Percentiles rank a stretch among this genome's conserved stretches.
Conservation (phyloP, 345 rosid species). For the Cardiospermum halicacabum region DNA sequence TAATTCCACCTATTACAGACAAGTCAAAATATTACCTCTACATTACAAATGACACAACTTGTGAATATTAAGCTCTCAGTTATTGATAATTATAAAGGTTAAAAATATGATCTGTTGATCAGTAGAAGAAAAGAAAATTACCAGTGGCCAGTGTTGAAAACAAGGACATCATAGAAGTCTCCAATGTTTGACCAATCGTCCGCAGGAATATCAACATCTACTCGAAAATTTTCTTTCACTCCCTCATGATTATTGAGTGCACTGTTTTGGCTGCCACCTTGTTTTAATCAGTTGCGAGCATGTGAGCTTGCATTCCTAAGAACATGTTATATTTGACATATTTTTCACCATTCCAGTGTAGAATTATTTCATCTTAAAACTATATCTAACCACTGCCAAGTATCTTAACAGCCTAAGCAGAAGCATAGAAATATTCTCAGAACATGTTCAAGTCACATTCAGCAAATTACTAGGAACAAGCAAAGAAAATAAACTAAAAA, state of each 20-base stretch:
- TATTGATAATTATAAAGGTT: background rate
- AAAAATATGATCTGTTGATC: background rate
- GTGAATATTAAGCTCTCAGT: background rate
- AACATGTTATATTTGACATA: too few species aligned
- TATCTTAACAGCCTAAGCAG: background rate
- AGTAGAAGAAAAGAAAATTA: conserved; percentile 23
- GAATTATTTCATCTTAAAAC: background rate
- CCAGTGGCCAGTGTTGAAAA: conserved; percentile 97
- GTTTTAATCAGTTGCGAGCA: conserved; percentile 47
- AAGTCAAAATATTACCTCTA: conserved; percentile 3
- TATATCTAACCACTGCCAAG: background rate
- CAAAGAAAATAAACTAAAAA: background rate
- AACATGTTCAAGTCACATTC: background rate
- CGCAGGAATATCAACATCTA: conserved; percentile 91
- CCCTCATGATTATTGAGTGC: conserved; percentile 29
- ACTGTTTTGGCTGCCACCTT: conserved; percentile 76
- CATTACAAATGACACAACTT: background rate
- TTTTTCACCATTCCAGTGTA: too few species aligned
- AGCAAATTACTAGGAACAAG: background rate
- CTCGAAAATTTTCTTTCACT: conserved; percentile 52
- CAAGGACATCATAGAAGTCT: conserved; percentile 72
- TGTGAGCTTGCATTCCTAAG: conserved; percentile 26
- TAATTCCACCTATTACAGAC: conserved; percentile 69
- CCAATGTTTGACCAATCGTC: conserved; percentile 67
- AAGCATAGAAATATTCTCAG: background rate